A percentile compares a stretch with the other conserved stretches of the same genome.
Conservation (phyloP, 225 moss, liverwort and hornwort species). For the Marchantia paleacea region DNA sequence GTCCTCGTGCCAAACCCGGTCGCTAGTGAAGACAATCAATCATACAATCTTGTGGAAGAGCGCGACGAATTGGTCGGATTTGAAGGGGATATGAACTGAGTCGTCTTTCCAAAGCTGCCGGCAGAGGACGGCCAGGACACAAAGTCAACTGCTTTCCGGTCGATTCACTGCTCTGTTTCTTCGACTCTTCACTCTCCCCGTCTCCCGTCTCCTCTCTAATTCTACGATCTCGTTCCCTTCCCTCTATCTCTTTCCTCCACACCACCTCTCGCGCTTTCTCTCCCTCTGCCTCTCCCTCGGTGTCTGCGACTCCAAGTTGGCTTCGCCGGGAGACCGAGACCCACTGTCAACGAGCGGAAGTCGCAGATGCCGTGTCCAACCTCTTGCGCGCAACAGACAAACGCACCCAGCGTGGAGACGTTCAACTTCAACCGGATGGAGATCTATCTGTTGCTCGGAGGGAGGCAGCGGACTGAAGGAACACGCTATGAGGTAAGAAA, state of each 20-base stretch:
- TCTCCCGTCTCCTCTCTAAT: background rate
- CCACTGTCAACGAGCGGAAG: no score
- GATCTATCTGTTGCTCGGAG: no score
- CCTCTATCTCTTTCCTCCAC: background rate
- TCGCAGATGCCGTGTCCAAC: no score
- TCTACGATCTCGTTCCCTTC: background rate
- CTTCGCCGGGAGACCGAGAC: no score
- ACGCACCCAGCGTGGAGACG: no score
- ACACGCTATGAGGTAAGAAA: no score
- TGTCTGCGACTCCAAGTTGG: no score
- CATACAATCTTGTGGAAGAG: no score
- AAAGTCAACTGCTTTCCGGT: background rate
- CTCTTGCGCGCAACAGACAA: no score
- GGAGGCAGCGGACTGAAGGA: no score
- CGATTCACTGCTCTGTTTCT: background rate
- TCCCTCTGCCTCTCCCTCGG: background rate
- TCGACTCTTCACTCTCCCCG: background rate
- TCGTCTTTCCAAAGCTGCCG: background rate
- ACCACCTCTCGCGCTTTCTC: background rate
- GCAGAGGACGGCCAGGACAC: background rate
- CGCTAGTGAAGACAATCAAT: background rate
- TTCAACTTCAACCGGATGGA: no score
- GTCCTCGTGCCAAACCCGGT: background rate
- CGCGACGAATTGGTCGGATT: background rate
- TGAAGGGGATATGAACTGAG: background rate